Conservation (phyloP, 257 asterid species). For the Linaria vulgaris region DNA sequence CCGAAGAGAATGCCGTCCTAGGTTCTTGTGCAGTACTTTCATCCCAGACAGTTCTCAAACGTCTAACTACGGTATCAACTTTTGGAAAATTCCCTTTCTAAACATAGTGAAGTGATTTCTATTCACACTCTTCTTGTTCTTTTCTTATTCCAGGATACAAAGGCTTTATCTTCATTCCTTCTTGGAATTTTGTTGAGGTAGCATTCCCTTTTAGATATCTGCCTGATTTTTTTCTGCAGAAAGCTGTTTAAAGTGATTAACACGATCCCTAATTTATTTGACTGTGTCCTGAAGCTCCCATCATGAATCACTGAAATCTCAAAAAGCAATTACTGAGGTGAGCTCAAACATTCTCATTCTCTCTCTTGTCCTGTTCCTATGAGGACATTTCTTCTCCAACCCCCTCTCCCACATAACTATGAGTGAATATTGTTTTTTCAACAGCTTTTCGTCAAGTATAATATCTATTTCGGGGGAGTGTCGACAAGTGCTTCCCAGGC, state of each 20-base stretch:
- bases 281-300: conserved; percentile 70
- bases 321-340: conserved; percentile 98
- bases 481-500: conserved; percentile 66
- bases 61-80: conserved; percentile 70
- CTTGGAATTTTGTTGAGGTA: conserved; percentile 92
- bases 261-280: neutral
- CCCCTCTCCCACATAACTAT: neutral
- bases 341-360: conserved; percentile 31
- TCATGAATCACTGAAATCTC: conserved; percentile 90
- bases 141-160: conserved; percentile 62
- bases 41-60: conserved; percentile 85
- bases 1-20: conserved; percentile 85
- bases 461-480: conserved; percentile 82
- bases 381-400: neutral
- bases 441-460: conserved; percentile 96
- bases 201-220: conserved; percentile 21
- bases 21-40: conserved; percentile 97
- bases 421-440: conserved; percentile 22
- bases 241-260: neutral
- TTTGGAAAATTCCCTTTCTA: conserved; percentile 8
- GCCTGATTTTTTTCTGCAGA: conserved; percentile 1
- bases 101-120: conserved; percentile 26
- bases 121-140: conserved; percentile 31
- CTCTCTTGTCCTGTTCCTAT: conserved; percentile 17
- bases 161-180: conserved; percentile 88